Percentiles rank a stretch among this genome's conserved stretches.
Evolutionary conservation across 176 grass and related monocot species (phyloP).

Genomic region (Aegilops sharonensis): DNA sequence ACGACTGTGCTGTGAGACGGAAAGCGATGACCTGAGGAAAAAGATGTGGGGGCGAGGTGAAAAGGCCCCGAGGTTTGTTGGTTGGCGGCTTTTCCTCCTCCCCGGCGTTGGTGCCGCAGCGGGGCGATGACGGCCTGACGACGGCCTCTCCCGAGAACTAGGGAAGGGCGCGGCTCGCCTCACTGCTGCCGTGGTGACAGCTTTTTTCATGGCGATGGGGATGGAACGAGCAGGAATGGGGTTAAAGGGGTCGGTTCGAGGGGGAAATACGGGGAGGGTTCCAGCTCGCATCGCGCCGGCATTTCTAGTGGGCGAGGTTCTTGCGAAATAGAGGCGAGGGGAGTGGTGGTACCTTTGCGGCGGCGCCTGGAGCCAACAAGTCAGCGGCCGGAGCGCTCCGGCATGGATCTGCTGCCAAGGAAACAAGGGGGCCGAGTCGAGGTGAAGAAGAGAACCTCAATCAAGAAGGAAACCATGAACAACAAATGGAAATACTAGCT

Average conservation of each 20-base stretch:
- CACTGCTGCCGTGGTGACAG: neutral
- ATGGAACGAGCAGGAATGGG: neutral
- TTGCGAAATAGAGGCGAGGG: neutral
- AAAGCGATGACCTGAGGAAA: constrained; percentile 39
- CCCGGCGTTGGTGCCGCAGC: neutral
- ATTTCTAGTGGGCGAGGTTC: neutral
- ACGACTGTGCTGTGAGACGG: neutral
- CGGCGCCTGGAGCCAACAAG: neutral
- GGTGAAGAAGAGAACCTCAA: neutral
- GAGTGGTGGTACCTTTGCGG: constrained; percentile 23
- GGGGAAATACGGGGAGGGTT: neutral
- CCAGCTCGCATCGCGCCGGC: neutral
- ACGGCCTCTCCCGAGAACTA: neutral
- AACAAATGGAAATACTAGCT: too few relatives aligned
- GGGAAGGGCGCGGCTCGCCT: neutral
- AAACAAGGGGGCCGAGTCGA: neutral
- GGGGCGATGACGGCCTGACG: neutral
- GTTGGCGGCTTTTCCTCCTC: neutral
- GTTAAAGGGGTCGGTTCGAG: neutral
- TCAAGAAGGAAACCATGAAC: neutral
- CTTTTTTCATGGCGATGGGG: neutral
- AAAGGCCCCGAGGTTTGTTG: neutral
- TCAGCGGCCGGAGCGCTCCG: constrained; percentile 6
- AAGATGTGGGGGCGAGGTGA: neutral
- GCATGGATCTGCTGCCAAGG: constrained; percentile 14